Percentiles rank a stretch among this genome's conserved stretches.
These are phyloP conservation scores for Panaeolus papilionaceus DNA, from an alignment of 768 basidiomycete species.

Conservation along the genomic window DNA sequence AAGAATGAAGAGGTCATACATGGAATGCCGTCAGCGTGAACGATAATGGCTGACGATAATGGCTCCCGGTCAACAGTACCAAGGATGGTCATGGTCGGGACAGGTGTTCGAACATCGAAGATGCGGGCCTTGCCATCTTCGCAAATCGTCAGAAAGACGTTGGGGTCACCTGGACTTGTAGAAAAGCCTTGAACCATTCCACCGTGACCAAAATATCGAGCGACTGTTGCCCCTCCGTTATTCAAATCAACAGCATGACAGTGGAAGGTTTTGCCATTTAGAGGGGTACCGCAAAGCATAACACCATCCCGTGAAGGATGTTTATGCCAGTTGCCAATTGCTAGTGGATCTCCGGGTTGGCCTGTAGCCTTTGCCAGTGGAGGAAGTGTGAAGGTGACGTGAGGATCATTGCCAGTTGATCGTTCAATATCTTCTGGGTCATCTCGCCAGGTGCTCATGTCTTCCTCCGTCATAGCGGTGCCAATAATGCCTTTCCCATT, in stretches of 20 bases:
- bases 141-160: constrained; percentile 42
- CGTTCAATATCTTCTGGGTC: constrained; percentile 36
- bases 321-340: constrained; percentile 29
- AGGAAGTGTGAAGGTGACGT: constrained; percentile 23
- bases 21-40: constrained; percentile 45
- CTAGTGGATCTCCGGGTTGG: constrained; percentile 22
- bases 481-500: constrained; percentile 30
- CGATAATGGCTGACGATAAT: constrained; percentile 33
- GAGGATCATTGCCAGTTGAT: constrained; percentile 31
- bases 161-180: constrained; percentile 40
- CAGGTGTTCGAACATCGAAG: constrained; percentile 42
- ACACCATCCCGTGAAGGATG: constrained; percentile 29
- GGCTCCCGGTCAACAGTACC: constrained; percentile 23
- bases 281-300: constrained; percentile 31
- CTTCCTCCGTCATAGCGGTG: constrained; percentile 17
- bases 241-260: constrained; percentile 37
- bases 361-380: constrained; percentile 14
- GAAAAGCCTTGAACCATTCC: constrained; percentile 38
- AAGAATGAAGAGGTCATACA: constrained; percentile 29
- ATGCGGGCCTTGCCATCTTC: constrained; percentile 45
- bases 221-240: constrained; percentile 36
- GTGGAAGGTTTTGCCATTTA: constrained; percentile 19
- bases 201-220: constrained; percentile 46
- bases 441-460: constrained; percentile 23
- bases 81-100: constrained; percentile 44